phyloP scores from a whole-genome alignment of 305 asterid species.

The Fraxinus sp. region DNA sequence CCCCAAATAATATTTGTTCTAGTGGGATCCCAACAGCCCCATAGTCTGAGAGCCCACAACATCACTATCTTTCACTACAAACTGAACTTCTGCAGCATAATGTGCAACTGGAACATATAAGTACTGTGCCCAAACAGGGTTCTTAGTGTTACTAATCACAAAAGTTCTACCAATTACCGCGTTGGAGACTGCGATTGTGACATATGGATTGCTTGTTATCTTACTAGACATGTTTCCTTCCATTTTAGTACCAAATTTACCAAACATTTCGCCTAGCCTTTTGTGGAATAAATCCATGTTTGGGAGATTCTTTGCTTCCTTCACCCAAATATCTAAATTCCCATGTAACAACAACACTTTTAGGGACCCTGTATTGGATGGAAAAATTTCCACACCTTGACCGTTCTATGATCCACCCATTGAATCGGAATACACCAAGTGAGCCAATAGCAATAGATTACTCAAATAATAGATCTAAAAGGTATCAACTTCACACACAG shows the following conservation, averaged over 20 bases:
- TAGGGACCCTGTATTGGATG: constrained; percentile 53
- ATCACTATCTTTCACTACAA: no score
- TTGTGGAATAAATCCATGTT: constrained; percentile 70
- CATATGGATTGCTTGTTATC: not conserved
- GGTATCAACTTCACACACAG: constrained; percentile 19
- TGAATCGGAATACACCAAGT: constrained; percentile 43
- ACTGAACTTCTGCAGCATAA: no score
- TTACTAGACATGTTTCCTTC: constrained; percentile 33
- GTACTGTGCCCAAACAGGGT: constrained; percentile 9
- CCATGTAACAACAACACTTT: constrained; percentile 61
- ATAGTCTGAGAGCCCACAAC: no score
- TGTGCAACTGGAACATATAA: no score
- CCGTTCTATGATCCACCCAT: constrained; percentile 58
- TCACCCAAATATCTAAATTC: constrained; percentile 78
- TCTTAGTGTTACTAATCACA: no score
- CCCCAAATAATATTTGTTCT: no score
- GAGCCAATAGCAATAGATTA: not conserved
- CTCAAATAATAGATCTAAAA: constrained; percentile 5
- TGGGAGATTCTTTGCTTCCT: constrained; percentile 66
- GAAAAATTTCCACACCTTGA: constrained; percentile 52
- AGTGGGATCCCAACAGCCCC: no score
- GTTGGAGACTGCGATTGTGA: no score
- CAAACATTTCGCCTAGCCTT: constrained; percentile 43
- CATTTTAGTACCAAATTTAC: constrained; percentile 33
- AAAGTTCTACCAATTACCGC: no score